Percentiles rank a stretch among this genome's conserved stretches.
Evolutionary conservation across 208 protist genomes (phyloP).

Genomic region (Trypanosoma rangeli): DNA sequence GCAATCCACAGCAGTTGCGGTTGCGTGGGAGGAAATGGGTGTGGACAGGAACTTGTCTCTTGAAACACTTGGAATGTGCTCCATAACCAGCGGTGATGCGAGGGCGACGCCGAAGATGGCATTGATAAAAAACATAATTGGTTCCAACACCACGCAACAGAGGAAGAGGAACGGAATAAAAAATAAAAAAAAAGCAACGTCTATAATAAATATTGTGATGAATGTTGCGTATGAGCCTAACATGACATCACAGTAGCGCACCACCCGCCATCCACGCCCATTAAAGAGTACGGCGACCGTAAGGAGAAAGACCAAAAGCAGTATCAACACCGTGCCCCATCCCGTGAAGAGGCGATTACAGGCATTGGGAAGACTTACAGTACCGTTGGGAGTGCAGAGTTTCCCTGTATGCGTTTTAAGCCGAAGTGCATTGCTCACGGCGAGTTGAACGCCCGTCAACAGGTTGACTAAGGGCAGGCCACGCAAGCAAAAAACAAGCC

Average conservation of each 20-base stretch:
- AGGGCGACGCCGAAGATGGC: not conserved
- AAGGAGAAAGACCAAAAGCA: constrained; percentile 12
- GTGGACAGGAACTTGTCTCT: not conserved
- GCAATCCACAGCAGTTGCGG: too few relatives aligned
- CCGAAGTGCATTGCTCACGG: constrained; percentile 9
- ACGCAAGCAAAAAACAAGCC: constrained; percentile 23
- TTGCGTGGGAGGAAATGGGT: not conserved
- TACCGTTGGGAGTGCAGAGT: not conserved
- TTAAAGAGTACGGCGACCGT: constrained; percentile 6
- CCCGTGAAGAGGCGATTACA: not conserved
- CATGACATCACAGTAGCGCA: constrained; percentile 16
- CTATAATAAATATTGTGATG: constrained; percentile 26
- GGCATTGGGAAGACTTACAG: not conserved
- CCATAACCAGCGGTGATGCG: not conserved
- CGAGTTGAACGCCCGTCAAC: constrained; percentile 12
- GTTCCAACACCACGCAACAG: constrained; percentile 25
- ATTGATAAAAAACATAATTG: constrained; percentile 18
- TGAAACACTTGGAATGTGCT: constrained; percentile 16
- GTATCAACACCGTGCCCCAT: constrained; percentile 6
- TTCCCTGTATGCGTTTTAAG: not conserved
- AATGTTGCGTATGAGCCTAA: constrained; percentile 15
- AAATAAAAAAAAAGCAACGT: constrained; percentile 14
- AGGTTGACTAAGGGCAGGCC: constrained; percentile 21
- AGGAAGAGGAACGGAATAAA: constrained; percentile 21
- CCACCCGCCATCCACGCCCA: constrained; percentile 11